These are phyloP conservation scores for Crucibulum parvulum DNA, from an alignment of 1,284 basidiomycete species.

Conservation along the genomic window DNA sequence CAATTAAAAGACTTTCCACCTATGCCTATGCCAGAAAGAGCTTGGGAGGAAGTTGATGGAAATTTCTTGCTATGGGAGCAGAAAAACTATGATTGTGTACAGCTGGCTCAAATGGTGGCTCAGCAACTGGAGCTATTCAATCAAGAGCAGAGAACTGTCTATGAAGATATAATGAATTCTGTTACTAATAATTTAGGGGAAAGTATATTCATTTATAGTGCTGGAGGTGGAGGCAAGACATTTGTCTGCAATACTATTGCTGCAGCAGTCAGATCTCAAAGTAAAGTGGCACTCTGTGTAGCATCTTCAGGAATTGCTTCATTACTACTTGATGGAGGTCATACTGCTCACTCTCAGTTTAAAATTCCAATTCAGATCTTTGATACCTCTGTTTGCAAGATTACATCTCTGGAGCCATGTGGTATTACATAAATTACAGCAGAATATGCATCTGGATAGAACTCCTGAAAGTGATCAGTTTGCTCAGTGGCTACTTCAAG, in stretches of 20 bases:
- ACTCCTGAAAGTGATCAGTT: background rate
- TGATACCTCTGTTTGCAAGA: conserved; percentile 29
- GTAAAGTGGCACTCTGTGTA: conserved; percentile 43
- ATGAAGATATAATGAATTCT: conserved; percentile 28
- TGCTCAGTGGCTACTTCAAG: background rate
- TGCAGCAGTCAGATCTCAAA: conserved; percentile 5
- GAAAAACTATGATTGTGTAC: conserved; percentile 26
- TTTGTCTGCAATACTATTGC: conserved; percentile 13
- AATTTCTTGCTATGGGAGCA: conserved; percentile 44
- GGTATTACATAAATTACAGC: too few species aligned
- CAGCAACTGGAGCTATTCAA: conserved; percentile 29
- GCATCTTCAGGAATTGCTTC: conserved; percentile 52
- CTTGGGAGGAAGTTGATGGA: conserved; percentile 6
- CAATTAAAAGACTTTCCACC: conserved; percentile 18
- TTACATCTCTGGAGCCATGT: background rate
- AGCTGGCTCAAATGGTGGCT: conserved; percentile 6
- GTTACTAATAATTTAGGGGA: conserved; percentile 17
- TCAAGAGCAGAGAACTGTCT: conserved; percentile 35
- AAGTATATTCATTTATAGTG: conserved; percentile 10
- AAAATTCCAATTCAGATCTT: conserved; percentile 42
- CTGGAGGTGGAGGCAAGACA: conserved; percentile 16
- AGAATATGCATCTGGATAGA: background rate
- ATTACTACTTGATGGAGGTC: conserved; percentile 42
- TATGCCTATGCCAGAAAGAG: conserved; percentile 19
- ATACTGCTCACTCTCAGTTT: conserved; percentile 48